A percentile compares a stretch with the other conserved stretches of the same genome.
phyloP scores from a whole-genome alignment of 1,284 basidiomycete species.

The Microbotryum violaceum region DNA sequence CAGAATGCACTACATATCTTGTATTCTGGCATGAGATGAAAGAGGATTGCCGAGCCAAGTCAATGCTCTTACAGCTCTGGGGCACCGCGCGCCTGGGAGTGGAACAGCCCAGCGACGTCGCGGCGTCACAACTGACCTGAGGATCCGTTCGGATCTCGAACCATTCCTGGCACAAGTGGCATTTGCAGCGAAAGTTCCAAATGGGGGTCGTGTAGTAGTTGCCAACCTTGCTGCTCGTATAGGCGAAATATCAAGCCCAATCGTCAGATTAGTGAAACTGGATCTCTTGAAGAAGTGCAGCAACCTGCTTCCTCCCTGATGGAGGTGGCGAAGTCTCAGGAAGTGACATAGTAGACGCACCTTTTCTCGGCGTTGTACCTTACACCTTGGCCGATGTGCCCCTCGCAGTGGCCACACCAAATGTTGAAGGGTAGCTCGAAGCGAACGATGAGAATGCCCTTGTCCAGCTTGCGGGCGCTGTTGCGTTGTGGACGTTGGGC shows the following conservation, averaged over 20 bases:
- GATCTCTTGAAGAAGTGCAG: no score
- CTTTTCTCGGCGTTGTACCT: slow-evolving; percentile 96
- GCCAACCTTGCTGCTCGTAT: slow-evolving; percentile 62
- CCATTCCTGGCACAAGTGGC: slow-evolving; percentile 78
- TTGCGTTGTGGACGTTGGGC: slow-evolving; percentile 34
- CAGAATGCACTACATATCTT: slow-evolving; percentile 81
- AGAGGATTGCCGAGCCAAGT: slow-evolving; percentile 1
- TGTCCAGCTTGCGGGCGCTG: slow-evolving; percentile 82
- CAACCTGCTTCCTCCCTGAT: no score
- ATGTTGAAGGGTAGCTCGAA: slow-evolving; percentile 81
- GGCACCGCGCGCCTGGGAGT: not conserved
- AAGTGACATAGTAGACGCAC: not conserved
- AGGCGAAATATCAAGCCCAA: slow-evolving; percentile 32
- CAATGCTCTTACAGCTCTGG: not conserved
- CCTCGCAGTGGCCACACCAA: slow-evolving; percentile 91
- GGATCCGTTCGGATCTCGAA: slow-evolving; percentile 98
- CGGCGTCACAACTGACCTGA: slow-evolving; percentile 51
- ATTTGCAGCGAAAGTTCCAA: slow-evolving; percentile 91
- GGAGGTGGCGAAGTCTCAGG: no score
- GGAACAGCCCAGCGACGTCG: not conserved
- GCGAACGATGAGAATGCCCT: slow-evolving; percentile 86
- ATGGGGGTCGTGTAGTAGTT: slow-evolving; percentile 91
- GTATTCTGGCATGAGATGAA: slow-evolving; percentile 59
- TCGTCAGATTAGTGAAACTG: no score
- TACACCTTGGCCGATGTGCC: slow-evolving; percentile 92